Base-by-base conservation (phyloP, 2,329 filamentous ascomycete species). In the Grosmannia penicillata region DNA sequence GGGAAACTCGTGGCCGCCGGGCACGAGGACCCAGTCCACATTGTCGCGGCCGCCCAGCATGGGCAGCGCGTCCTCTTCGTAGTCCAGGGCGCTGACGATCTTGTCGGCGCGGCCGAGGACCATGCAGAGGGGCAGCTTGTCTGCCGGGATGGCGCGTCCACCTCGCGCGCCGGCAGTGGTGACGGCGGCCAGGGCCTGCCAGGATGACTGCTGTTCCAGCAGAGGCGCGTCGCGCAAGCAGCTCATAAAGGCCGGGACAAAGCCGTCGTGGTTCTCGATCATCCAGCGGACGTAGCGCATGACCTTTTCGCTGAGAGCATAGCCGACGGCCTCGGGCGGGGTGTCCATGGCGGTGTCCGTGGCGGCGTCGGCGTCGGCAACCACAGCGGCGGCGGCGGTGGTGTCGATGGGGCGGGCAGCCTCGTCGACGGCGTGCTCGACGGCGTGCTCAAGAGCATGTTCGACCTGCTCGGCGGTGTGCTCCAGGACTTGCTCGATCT, bases 1-100 rank as follows among this genome's bases (percentile, higher is more conserved):
- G 14, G 74, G 70, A 47, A 78, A 77, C 45, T 78, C 72, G 48
- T 78, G 74, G 2, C 63, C 66, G 2, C 70, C 71, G 0, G 63
- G 61, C 2, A 77, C 55, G 10, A 69, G 51, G 25, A 56, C 61
- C 64, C 70, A 74, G 30, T 56, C 53, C 7, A 75, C 61, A 13
- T 60, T 60, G 1, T 61, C 59, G 35, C 55, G 52, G 9, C 72
- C 70, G 13, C 68, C 69, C 29, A 70, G 48, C 15, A 74, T 53
- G 17, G 65, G 64, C 39, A 72, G 53, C 4, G 60, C 69, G 31
- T 72, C 66, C 22, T 54, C 51, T 34, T 54, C 53, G 47, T 72
- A 74, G 36, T 68, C 62, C 3, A 56, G 55, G n/a, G 52, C 53
- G 43, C 70, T 56, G 41, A 78, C 65, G 33, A 78, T 58, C 46